These are phyloP conservation scores for Lactifluus volemus DNA, from an alignment of 768 basidiomycete genomes.

Conservation along the genomic window DNA sequence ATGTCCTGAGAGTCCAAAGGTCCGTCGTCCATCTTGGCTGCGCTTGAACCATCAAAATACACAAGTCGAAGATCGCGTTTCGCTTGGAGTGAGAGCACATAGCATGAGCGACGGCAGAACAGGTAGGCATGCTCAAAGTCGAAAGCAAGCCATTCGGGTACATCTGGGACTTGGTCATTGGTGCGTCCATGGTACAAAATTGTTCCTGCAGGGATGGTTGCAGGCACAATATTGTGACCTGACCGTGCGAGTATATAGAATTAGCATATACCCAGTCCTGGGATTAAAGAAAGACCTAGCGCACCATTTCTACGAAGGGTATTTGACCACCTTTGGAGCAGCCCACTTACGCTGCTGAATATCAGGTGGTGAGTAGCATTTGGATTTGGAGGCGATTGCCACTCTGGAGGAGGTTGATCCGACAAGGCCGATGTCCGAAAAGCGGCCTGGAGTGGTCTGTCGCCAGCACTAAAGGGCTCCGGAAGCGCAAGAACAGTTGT, in stretches of 20 bases:
- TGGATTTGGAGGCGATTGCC: slow-evolving; percentile 20
- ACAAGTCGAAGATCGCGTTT: slow-evolving; percentile 13
- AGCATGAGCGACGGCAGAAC: slow-evolving; percentile 1
- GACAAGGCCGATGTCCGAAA: neutral
- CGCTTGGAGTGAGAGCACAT: slow-evolving; percentile 3
- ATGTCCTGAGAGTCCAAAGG: slow-evolving; percentile 32
- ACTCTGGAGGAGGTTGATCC: neutral
- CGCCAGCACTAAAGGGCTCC: slow-evolving; percentile 17
- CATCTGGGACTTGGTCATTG: neutral
- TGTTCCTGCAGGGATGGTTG: slow-evolving; percentile 14
- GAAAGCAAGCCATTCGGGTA: slow-evolving; percentile 17
- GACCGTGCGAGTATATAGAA: no score
- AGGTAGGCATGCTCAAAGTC: slow-evolving; percentile 15
- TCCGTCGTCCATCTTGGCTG: slow-evolving; percentile 23
- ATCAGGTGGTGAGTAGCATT: slow-evolving; percentile 28
- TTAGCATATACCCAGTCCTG: neutral
- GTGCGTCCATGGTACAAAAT: slow-evolving; percentile 17
- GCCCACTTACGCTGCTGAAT: slow-evolving; percentile 28
- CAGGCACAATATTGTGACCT: slow-evolving; percentile 17
- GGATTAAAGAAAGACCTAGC: neutral
- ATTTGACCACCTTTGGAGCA: slow-evolving; percentile 34
- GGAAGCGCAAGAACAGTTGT: slow-evolving; percentile 1
- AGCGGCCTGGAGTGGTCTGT: slow-evolving; percentile 21
- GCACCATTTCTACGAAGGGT: slow-evolving; percentile 22
- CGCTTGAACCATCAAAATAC: slow-evolving; percentile 17